A percentile compares a stretch with the other conserved stretches of the same genome.
Evolutionary conservation across 371 early-diverging fungal genomes (phyloP).

Genomic region (Blastocladiella emersonii): DNA sequence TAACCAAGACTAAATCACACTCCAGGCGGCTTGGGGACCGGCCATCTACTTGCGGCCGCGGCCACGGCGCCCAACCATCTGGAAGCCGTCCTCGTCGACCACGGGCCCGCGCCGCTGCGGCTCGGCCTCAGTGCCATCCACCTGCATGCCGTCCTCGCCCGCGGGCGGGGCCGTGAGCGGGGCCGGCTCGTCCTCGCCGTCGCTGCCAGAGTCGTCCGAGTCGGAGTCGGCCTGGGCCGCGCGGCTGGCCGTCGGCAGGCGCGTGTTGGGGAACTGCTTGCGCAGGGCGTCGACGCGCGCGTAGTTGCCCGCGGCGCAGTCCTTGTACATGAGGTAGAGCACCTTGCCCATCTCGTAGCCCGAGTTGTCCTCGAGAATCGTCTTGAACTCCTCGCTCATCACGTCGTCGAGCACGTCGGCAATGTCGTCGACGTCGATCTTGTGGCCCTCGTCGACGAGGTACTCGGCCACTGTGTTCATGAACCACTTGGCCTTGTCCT

Average conservation of each 20-base stretch:
- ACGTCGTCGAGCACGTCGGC: conserved; percentile 34
- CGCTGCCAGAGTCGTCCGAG: conserved; percentile 15
- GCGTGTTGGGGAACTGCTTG: conserved; percentile 24
- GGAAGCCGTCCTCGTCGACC: background rate
- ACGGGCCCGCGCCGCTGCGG: background rate
- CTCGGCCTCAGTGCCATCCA: background rate
- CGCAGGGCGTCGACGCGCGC: conserved; percentile 33
- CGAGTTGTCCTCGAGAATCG: conserved; percentile 46
- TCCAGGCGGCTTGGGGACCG: too few relatives aligned
- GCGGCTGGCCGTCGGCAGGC: conserved; percentile 14
- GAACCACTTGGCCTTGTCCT: conserved; percentile 61
- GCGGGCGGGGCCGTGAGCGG: background rate
- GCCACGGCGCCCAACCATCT: too few relatives aligned
- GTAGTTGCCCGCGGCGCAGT: conserved; percentile 38
- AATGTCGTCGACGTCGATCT: conserved; percentile 35
- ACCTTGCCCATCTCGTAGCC: conserved; percentile 37
- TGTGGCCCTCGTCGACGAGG: conserved; percentile 34
- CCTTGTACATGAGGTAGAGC: conserved; percentile 27
- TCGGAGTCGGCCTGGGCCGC: conserved; percentile 16
- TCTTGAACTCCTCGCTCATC: conserved; percentile 53
- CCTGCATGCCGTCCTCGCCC: background rate
- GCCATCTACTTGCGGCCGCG: too few relatives aligned
- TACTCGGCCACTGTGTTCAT: conserved; percentile 49
- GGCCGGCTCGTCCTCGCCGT: conserved; percentile 14
- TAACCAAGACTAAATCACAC: too few relatives aligned